Conservation (phyloP, 768 basidiomycete genomes). For the Collybia mongolica region DNA sequence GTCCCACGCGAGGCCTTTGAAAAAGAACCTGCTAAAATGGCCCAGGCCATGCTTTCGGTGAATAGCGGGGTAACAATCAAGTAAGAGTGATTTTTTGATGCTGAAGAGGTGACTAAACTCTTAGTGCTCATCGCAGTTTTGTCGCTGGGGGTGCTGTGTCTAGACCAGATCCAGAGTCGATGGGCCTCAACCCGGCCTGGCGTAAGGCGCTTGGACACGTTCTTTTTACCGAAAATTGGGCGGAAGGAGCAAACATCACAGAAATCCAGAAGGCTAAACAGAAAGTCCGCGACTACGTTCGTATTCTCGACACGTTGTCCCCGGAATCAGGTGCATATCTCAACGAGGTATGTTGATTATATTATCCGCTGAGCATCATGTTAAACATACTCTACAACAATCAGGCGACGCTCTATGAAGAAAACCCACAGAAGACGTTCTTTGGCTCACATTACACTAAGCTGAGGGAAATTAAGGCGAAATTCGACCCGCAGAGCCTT, state of each 20-base stretch:
- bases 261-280: slow-evolving; percentile 12
- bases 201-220: slow-evolving; percentile 35
- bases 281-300: slow-evolving; percentile 10
- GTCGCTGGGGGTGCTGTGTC: slow-evolving; percentile 40
- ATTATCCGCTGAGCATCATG: background rate
- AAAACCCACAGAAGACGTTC: slow-evolving; percentile 39
- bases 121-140: background rate
- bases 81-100: slow-evolving; percentile 10
- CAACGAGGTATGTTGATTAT: slow-evolving; percentile 37
- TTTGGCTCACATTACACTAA: slow-evolving; percentile 43
- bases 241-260: slow-evolving; percentile 18
- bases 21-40: slow-evolving; percentile 21
- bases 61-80: slow-evolving; percentile 16
- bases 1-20: slow-evolving; percentile 26
- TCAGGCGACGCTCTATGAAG: slow-evolving; percentile 42
- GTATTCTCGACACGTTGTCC: slow-evolving; percentile 22
- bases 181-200: slow-evolving; percentile 47
- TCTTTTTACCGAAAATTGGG: slow-evolving; percentile 20
- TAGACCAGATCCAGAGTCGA: slow-evolving; percentile 29
- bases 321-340: slow-evolving; percentile 42
- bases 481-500: slow-evolving; percentile 41
- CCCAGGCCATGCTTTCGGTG: slow-evolving; percentile 19
- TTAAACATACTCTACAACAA: background rate
- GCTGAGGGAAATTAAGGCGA: slow-evolving; percentile 39
- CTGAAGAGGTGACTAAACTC: background rate